phyloP scores from a whole-genome alignment of 2,329 filamentous ascomycete genomes.

The Elsinoe arachidis region DNA sequence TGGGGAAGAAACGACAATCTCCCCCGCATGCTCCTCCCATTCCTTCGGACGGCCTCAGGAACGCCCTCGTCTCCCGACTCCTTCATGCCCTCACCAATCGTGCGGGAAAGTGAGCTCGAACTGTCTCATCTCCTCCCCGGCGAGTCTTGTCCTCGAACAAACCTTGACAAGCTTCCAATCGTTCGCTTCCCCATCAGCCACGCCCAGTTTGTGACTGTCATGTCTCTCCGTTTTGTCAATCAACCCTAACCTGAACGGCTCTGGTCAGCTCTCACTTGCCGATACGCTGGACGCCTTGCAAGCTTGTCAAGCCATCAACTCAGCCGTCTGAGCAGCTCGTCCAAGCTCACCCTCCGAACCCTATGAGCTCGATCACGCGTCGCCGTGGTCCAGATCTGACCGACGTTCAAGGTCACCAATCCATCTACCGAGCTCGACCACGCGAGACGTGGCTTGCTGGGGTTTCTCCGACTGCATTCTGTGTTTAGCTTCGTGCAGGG shows the following conservation, averaged over 20 bases:
- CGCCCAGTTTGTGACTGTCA: not conserved
- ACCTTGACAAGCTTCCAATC: not conserved
- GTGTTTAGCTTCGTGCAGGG: not conserved
- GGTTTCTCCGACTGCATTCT: not conserved
- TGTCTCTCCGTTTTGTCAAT: not conserved
- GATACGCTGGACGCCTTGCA: not conserved
- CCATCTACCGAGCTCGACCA: constrained; percentile 4
- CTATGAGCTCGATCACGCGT: not conserved
- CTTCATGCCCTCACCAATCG: not conserved
- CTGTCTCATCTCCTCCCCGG: constrained; percentile 2
- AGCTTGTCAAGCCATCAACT: not conserved
- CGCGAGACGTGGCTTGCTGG: constrained; percentile 9
- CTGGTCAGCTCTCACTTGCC: not conserved
- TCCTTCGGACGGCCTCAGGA: too few species aligned
- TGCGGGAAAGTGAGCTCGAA: not conserved
- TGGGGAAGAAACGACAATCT: not conserved
- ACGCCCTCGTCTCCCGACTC: not conserved
- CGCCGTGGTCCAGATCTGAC: not conserved
- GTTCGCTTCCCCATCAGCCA: not conserved
- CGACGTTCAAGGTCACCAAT: not conserved
- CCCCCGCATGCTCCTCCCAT: not conserved
- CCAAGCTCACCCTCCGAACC: not conserved
- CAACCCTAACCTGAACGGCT: not conserved
- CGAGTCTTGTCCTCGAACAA: not conserved
- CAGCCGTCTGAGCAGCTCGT: not conserved